These are phyloP conservation scores for Artemisia annua DNA, from an alignment of 129 eudicot species.

Conservation along the genomic window DNA sequence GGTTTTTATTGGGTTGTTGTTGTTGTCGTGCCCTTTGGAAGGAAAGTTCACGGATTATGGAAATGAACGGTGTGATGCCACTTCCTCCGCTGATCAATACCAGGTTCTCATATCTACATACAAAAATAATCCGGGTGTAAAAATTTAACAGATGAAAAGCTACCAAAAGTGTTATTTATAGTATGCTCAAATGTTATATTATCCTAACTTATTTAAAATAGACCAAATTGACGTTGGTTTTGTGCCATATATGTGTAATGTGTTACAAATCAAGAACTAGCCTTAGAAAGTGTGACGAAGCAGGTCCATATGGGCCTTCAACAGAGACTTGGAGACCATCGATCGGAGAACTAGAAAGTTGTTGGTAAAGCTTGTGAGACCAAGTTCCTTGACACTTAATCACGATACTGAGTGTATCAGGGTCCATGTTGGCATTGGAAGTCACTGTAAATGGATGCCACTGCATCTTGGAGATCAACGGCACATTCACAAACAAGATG, in stretches of 20 bases:
- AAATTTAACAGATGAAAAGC: not conserved
- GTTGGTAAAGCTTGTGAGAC: conserved; percentile 51
- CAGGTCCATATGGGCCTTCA: conserved; percentile 82
- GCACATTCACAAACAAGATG: conserved; percentile 59
- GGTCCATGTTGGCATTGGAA: conserved; percentile 54
- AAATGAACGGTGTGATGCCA: conserved; percentile 66
- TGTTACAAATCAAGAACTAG: conserved; percentile 6
- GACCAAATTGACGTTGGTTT: not conserved
- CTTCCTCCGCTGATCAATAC: conserved; percentile 78
- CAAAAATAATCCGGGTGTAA: not conserved
- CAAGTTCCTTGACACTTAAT: conserved; percentile 64
- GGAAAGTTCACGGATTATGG: conserved; percentile 59
- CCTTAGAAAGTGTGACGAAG: conserved; percentile 59
- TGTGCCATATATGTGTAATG: not conserved
- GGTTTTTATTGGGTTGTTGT: conserved; percentile 31
- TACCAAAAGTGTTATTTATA: not conserved
- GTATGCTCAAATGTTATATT: not conserved
- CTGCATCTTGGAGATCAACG: conserved; percentile 61
- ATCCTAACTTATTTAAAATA: too few relatives aligned
- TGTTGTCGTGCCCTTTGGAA: conserved; percentile 33
- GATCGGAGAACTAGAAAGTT: conserved; percentile 41
- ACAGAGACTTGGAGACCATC: conserved; percentile 55
- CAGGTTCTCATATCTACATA: conserved; percentile 47
- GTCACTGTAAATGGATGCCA: conserved; percentile 77
- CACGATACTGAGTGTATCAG: conserved; percentile 52